Percentiles rank a stretch among this genome's conserved stretches.
Evolutionary conservation across 768 basidiomycete species (phyloP).

Genomic region (Agrocybe pediades): DNA sequence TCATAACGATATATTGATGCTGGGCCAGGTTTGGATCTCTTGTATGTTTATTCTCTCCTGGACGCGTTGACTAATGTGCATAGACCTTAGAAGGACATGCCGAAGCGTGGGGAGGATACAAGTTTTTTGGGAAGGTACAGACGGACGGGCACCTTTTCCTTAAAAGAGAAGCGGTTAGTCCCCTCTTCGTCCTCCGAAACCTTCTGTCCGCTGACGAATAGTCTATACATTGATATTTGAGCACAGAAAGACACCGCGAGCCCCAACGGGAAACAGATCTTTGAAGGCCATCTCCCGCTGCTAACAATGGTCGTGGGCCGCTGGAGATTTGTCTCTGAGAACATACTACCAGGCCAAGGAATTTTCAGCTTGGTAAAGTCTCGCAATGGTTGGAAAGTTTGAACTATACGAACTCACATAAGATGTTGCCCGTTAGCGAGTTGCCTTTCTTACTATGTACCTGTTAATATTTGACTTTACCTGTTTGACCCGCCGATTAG

Average conservation of each 20-base stretch:
- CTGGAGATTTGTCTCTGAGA: constrained; percentile 44
- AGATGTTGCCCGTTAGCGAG: too few species aligned
- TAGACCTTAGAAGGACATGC: constrained; percentile 59
- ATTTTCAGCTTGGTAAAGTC: constrained; percentile 60
- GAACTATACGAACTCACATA: neutral
- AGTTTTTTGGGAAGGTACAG: constrained; percentile 57
- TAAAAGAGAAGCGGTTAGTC: constrained; percentile 57
- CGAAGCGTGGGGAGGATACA: constrained; percentile 68
- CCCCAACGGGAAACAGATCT: constrained; percentile 52
- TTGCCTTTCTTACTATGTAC: too few species aligned
- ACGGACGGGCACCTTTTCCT: constrained; percentile 62
- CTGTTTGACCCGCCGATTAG: too few species aligned
- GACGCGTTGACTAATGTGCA: constrained; percentile 13
- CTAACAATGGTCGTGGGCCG: constrained; percentile 53
- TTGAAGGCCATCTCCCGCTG: constrained; percentile 55
- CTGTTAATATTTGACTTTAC: neutral
- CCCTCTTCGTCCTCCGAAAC: constrained; percentile 1
- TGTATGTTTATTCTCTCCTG: neutral
- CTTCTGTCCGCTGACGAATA: neutral
- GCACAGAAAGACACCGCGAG: constrained; percentile 43
- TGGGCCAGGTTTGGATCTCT: constrained; percentile 41
- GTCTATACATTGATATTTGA: constrained; percentile 3
- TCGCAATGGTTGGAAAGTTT: constrained; percentile 15
- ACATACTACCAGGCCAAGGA: constrained; percentile 40
- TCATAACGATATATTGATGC: constrained; percentile 21